phyloP scores from a whole-genome alignment of 495 filamentous ascomycete species.

The Lophiotrema nucula region DNA sequence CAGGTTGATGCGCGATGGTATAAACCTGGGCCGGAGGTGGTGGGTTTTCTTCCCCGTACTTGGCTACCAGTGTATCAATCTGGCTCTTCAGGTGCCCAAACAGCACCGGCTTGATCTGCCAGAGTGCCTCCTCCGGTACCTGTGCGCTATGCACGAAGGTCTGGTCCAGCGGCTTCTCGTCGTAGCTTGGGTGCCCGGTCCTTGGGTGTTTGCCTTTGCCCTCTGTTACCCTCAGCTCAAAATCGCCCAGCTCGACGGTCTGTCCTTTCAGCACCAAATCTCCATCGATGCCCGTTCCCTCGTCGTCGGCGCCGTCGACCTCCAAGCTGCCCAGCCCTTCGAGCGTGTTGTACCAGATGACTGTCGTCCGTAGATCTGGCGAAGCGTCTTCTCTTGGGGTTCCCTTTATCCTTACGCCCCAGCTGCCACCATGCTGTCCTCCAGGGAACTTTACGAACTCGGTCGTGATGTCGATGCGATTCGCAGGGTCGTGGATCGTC shows the following conservation, averaged over 20 bases:
- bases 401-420: constrained; percentile 87
- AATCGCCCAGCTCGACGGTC: constrained; percentile 75
- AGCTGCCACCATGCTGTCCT: constrained; percentile 82
- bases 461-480: constrained; percentile 84
- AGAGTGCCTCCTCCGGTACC: constrained; percentile 67
- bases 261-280: constrained; percentile 74
- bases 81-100: constrained; percentile 75
- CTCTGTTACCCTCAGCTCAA: constrained; percentile 74
- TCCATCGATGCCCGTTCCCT: constrained; percentile 59
- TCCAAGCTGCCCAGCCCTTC: constrained; percentile 73
- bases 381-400: constrained; percentile 67
- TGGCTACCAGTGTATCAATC: constrained; percentile 65
- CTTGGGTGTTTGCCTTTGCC: constrained; percentile 59
- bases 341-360: constrained; percentile 77
- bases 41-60: constrained; percentile 67
- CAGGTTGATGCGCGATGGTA: constrained; percentile 67
- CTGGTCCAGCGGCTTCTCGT: constrained; percentile 71
- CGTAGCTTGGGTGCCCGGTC: constrained; percentile 60
- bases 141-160: constrained; percentile 71
- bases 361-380: constrained; percentile 65
- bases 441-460: constrained; percentile 92
- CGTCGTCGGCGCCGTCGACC: constrained; percentile 52
- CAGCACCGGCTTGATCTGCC: constrained; percentile 82
- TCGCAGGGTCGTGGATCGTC: constrained; percentile 83
- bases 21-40: constrained; percentile 87